phyloP scores from a whole-genome alignment of 2,329 filamentous ascomycete genomes.

The Trichophyton rubrum region DNA sequence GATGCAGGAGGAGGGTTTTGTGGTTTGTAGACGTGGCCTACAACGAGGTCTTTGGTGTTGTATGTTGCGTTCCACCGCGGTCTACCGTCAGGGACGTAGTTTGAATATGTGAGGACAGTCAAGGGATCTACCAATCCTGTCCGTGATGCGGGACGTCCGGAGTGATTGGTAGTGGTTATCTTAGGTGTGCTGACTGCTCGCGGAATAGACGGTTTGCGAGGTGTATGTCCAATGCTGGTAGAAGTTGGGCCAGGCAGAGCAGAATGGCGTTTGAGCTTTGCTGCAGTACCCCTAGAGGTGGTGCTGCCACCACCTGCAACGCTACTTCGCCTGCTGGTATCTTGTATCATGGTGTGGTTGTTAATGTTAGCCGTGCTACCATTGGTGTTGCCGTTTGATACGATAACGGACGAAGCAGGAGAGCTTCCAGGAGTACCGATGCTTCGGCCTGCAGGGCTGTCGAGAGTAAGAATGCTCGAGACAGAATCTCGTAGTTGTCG shows the following conservation, averaged over 20 bases:
- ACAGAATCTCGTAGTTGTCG: constrained; percentile 83
- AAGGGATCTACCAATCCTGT: constrained; percentile 19
- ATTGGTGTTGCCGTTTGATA: constrained; percentile 33
- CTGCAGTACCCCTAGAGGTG: constrained; percentile 28
- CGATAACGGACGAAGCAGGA: constrained; percentile 53
- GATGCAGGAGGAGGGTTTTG: constrained; percentile 48
- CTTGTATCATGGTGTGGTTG: constrained; percentile 15
- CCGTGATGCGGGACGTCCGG: constrained; percentile 6
- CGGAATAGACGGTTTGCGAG: constrained; percentile 28
- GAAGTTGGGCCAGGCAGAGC: constrained; percentile 32
- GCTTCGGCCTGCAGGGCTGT: constrained; percentile 59
- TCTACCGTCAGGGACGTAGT: constrained; percentile 24
- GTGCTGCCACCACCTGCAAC: constrained; percentile 23
- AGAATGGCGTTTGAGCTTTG: constrained; percentile 35
- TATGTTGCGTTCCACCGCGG: constrained; percentile 63
- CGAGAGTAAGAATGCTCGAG: constrained; percentile 78
- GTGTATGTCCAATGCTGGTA: constrained; percentile 16
- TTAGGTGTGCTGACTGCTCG: constrained; percentile 19
- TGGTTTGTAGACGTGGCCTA: constrained; percentile 57
- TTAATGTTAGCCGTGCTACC: constrained; percentile 27
- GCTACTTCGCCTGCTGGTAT: constrained; percentile 38
- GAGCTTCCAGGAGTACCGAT: constrained; percentile 61
- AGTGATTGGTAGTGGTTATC: constrained; percentile 10
- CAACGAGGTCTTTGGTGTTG: constrained; percentile 50
- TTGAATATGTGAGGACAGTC: neutral